Evolutionary conservation across 345 rosid genomes (phyloP), one percentile per base, ranked within the genome.

Genomic region (Isatis tinctoria): DNA sequence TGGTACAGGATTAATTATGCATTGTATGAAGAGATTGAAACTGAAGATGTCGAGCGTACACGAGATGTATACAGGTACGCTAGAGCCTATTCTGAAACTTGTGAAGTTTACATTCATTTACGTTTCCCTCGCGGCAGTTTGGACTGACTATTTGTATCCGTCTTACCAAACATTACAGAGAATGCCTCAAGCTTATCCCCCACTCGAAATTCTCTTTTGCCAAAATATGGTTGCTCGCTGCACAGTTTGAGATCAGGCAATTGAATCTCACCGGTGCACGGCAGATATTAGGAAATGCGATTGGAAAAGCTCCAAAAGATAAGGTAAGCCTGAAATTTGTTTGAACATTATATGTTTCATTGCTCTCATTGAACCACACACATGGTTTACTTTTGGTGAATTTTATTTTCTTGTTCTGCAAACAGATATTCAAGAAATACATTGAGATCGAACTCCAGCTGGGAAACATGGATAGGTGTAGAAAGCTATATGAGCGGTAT

Each of bases 251-350:
- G 65, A 91, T 89, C n/a, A 75, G 97, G 65, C 98, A 89, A 47
- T 76, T 89, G 66, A 93, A 93, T 82, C 91, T 90, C 66, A 76
- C 74, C 4, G 96, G 91, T 76, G 96, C 98, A 12, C 80, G 97
- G 0, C 88, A 81, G 75, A 83, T 89, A 72, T 76, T 93, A 74
- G 97, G 98, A 61, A 90, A 85, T 77, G 93, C 97, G 1, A 89
- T 93, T 79, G 97, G 97, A 51, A 86, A 80, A 74, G 93, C 98
- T 78, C 97, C 98, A 12, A 93, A 93, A 78, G 92, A 89, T 79
- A 90, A 90, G 97, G 93, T 87, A 83, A 63, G 41, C 14, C 30
- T 64, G 10, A 32, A 48, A 59, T 18, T 10, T 14, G 36, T 24
- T 11, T 64, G 5, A 20, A 6, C 8, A n/a, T 30, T 11, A 8